phyloP scores from a whole-genome alignment of 2,329 filamentous ascomycete genomes.

The Fusarium zealandicum region DNA sequence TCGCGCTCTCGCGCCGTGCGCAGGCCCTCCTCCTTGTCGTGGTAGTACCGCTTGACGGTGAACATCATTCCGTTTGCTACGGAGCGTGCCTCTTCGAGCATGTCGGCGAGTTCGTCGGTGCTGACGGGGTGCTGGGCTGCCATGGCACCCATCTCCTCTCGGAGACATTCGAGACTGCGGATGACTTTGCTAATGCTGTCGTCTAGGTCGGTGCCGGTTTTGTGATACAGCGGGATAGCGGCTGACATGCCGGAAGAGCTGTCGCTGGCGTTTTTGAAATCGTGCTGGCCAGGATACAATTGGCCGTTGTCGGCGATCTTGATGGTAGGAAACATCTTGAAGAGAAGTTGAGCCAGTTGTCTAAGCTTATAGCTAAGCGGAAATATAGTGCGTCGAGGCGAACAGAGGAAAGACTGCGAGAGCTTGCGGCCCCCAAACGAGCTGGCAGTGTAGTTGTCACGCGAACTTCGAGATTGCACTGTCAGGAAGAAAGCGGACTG shows the following conservation, averaged over 20 bases:
- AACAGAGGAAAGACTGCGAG: neutral
- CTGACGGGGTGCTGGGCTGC: neutral
- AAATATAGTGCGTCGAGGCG: neutral
- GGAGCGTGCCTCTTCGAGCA: neutral
- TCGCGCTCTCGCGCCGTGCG: neutral
- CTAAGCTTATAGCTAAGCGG: neutral
- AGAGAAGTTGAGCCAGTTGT: neutral
- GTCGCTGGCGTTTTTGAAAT: neutral
- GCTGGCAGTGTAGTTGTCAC: neutral
- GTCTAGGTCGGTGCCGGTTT: neutral
- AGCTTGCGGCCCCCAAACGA: neutral
- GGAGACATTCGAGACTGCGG: neutral
- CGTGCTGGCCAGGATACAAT: neutral
- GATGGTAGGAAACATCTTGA: neutral
- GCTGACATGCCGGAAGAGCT: accelerated
- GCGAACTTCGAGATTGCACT: neutral
- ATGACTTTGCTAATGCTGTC: neutral
- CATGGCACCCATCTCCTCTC: conserved; percentile 3
- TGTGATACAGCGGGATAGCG: neutral
- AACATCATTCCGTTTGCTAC: neutral
- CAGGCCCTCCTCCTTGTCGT: conserved; percentile 17
- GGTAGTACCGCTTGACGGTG: conserved; percentile 9
- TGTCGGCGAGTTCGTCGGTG: neutral
- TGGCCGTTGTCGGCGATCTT: neutral
- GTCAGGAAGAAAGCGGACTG: neutral